A percentile compares a stretch with the other conserved stretches of the same genome.
phyloP scores from a whole-genome alignment of 768 basidiomycete species.

The Gloeophyllum trabeum region DNA sequence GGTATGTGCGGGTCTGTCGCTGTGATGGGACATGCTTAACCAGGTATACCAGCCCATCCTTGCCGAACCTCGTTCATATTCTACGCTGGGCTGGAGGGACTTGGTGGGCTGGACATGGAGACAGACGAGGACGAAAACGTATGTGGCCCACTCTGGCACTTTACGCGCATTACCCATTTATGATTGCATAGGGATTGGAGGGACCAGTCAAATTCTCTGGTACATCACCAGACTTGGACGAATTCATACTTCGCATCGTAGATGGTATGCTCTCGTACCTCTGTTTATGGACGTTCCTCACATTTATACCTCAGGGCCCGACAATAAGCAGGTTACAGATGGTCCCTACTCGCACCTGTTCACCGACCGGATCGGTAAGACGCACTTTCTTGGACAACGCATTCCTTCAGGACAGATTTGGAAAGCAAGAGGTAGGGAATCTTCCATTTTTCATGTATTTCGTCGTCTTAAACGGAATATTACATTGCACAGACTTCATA shows the following conservation, averaged over 20 bases:
- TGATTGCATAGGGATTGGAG: conserved; percentile 50
- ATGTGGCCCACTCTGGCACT: conserved; percentile 12
- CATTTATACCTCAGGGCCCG: conserved; percentile 30
- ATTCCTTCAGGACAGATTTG: conserved; percentile 59
- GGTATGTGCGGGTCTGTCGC: conserved; percentile 26
- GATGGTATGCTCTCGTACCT: conserved; percentile 40
- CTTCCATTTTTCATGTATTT: background rate
- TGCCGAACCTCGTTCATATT: conserved; percentile 73
- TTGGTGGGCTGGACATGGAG: conserved; percentile 74
- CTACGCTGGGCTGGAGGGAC: conserved; percentile 80
- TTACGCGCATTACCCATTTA: background rate
- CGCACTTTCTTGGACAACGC: conserved; percentile 56
- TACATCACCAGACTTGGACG: conserved; percentile 65
- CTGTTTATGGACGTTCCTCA: background rate
- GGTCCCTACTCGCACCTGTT: conserved; percentile 54
- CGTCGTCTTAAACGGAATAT: background rate
- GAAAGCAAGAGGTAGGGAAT: conserved; percentile 63
- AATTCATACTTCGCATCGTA: conserved; percentile 69
- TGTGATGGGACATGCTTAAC: background rate
- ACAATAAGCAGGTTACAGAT: conserved; percentile 38
- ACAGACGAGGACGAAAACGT: conserved; percentile 70
- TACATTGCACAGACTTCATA: conserved; percentile 39
- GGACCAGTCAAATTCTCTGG: conserved; percentile 66
- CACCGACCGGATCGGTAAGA: conserved; percentile 50
- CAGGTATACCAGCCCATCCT: conserved; percentile 18